phyloP scores from a whole-genome alignment of 1,284 basidiomycete species.

The Ceratobasidium sp. region DNA sequence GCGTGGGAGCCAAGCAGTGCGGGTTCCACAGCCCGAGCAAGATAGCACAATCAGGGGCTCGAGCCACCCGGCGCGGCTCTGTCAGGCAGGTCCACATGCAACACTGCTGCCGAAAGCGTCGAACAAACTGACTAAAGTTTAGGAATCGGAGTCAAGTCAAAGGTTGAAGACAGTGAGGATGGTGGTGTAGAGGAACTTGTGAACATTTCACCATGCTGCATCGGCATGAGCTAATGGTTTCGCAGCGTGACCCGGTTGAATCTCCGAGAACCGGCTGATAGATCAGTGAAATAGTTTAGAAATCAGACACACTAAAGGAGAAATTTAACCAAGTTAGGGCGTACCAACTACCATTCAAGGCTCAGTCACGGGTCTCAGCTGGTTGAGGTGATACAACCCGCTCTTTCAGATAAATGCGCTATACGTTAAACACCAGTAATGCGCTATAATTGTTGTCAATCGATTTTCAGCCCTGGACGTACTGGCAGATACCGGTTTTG shows the following conservation, averaged over 20 bases:
- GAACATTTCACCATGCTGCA: background rate
- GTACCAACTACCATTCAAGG: too few relatives aligned
- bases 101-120: background rate
- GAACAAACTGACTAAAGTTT: background rate
- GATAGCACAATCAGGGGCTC: background rate
- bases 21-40: background rate
- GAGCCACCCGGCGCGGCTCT: background rate
- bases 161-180: background rate
- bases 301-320: background rate
- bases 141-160: background rate
- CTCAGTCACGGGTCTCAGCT: too few relatives aligned
- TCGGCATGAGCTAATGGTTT: too few relatives aligned
- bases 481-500: too few relatives aligned
- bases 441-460: too few relatives aligned
- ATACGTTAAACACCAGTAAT: too few relatives aligned
- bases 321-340: too few relatives aligned
- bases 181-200: background rate
- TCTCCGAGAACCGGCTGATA: background rate
- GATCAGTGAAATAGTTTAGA: background rate
- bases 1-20: background rate
- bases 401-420: too few relatives aligned
- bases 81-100: too few relatives aligned
- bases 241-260: background rate
- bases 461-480: too few relatives aligned
- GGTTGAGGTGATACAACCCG: too few relatives aligned